A percentile compares a stretch with the other conserved stretches of the same genome.
Conservation (phyloP, 768 basidiomycete species). For the Boletellus ananiceps region DNA sequence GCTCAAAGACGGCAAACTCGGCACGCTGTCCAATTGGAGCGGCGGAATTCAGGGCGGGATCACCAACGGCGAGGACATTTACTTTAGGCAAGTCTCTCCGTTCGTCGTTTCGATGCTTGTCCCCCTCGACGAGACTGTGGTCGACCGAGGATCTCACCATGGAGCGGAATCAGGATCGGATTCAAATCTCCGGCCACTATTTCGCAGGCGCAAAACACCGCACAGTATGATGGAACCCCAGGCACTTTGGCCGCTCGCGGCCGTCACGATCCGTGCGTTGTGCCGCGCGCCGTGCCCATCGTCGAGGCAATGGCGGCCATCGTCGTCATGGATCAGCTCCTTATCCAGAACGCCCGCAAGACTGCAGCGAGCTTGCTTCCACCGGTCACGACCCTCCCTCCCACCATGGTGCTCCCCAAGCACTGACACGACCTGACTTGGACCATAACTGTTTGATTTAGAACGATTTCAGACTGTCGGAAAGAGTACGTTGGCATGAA, state of each 20-base stretch:
- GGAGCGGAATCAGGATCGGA: constrained; percentile 55
- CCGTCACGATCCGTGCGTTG: constrained; percentile 95
- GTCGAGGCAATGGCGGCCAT: constrained; percentile 97
- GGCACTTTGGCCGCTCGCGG: constrained; percentile 89
- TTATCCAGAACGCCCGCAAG: constrained; percentile 83
- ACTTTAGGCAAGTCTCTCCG: constrained; percentile 70
- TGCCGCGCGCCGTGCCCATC: constrained; percentile 94
- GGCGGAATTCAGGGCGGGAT: constrained; percentile 98
- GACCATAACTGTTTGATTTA: background rate
- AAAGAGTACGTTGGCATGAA: no score
- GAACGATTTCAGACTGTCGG: background rate
- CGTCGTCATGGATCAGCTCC: constrained; percentile 90
- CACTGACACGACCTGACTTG: constrained; percentile 8
- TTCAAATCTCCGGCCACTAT: constrained; percentile 99
- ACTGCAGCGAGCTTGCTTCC: constrained; percentile 76
- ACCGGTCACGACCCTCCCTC: constrained; percentile 81
- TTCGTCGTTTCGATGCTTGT: background rate
- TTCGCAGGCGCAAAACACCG: constrained; percentile 84
- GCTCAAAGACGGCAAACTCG: constrained; percentile 62
- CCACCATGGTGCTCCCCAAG: constrained; percentile 78
- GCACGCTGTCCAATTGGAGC: constrained; percentile 91
- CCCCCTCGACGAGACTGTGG: no score
- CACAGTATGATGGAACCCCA: constrained; percentile 87
- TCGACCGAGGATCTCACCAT: no score
- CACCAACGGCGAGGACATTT: constrained; percentile 94